These are phyloP conservation scores for Nasturtium officinale DNA, from an alignment of 345 rosid species.

Conservation along the genomic window DNA sequence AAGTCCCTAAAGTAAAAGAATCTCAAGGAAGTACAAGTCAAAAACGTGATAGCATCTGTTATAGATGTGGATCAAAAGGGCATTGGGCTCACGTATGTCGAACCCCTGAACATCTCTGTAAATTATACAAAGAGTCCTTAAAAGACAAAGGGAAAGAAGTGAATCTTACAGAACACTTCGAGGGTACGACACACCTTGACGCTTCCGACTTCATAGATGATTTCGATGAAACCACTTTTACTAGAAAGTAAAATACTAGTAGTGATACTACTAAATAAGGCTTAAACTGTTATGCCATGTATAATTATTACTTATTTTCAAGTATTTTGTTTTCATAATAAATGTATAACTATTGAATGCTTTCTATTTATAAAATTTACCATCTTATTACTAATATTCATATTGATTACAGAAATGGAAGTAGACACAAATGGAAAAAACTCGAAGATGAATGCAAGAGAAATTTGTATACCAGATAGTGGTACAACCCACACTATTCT, in stretches of 20 bases:
- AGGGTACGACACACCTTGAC: background rate
- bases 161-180: background rate
- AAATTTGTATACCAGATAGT: background rate
- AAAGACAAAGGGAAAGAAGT: background rate
- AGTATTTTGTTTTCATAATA: background rate
- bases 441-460: background rate
- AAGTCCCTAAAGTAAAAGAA: too few species aligned
- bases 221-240: background rate
- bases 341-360: too few species aligned
- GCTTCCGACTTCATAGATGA: background rate
- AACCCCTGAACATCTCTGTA: background rate
- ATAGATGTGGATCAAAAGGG: background rate
- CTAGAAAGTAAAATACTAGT: background rate
- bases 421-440: background rate
- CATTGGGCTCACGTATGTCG: background rate
- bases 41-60: background rate
- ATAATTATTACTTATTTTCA: background rate
- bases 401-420: background rate
- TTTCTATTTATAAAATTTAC: background rate
- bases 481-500: too few species aligned
- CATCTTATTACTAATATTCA: background rate
- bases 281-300: background rate
- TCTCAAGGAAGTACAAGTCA: too few species aligned
- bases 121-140: background rate
- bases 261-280: background rate